Evolutionary conservation across 2,329 filamentous ascomycete species (phyloP).

Genomic region (Knufia petricola): DNA sequence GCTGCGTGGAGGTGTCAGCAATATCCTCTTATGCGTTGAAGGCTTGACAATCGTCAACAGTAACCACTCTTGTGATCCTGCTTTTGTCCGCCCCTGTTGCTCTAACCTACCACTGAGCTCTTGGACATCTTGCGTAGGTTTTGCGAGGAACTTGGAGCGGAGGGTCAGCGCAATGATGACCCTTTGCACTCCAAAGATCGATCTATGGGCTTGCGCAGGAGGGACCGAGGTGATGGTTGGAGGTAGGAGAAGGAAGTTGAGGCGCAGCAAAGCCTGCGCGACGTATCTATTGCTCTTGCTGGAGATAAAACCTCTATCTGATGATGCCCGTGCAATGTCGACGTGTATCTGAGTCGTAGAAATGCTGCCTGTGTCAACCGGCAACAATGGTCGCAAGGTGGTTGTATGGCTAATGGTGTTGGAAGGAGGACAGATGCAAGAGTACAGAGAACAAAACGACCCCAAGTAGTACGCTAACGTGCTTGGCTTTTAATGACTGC

Average conservation of each 20-base stretch:
- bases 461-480: conserved; percentile 13
- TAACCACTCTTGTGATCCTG: neutral
- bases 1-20: conserved; percentile 36
- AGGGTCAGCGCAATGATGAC: neutral
- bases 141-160: neutral
- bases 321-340: neutral
- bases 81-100: neutral
- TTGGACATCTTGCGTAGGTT: conserved; percentile 17
- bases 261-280: neutral
- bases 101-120: conserved; percentile 17
- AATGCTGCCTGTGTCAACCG: neutral
- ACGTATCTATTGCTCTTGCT: neutral
- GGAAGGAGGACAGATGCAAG: conserved; percentile 15
- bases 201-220: neutral
- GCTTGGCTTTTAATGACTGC: conserved; percentile 12
- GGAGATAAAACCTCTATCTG: neutral
- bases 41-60: neutral
- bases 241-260: neutral
- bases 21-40: neutral
- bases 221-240: neutral
- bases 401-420: conserved; percentile 8
- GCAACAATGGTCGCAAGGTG: neutral
- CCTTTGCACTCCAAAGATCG: neutral
- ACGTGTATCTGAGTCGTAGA: neutral
- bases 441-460: conserved; percentile 14